Percentiles rank a stretch among this genome's conserved stretches.
Evolutionary conservation across 805 yeast genomes (phyloP).

Genomic region (Kregervanrija fluxuum): DNA sequence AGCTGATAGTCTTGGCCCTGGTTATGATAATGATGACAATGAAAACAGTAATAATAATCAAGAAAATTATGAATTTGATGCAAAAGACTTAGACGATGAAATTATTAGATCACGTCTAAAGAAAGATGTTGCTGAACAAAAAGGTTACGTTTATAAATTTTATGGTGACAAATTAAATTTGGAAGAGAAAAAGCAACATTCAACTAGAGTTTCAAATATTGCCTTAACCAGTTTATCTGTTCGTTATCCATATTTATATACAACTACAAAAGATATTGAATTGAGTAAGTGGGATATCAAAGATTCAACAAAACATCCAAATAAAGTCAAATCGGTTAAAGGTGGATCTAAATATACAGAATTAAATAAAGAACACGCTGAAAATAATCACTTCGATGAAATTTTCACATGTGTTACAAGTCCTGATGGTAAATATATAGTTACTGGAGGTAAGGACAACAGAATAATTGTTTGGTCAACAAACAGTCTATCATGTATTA

Average conservation of each 20-base stretch:
- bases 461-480: slow-evolving; percentile 81
- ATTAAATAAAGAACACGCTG: slow-evolving; percentile 40
- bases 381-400: slow-evolving; percentile 71
- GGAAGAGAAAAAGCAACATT: slow-evolving; percentile 36
- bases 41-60: slow-evolving; percentile 3
- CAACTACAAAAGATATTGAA: slow-evolving; percentile 76
- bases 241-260: slow-evolving; percentile 56
- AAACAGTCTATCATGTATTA: slow-evolving; percentile 66
- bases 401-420: slow-evolving; percentile 75
- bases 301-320: slow-evolving; percentile 50
- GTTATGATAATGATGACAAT: slow-evolving; percentile 1
- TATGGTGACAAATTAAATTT: slow-evolving; percentile 43
- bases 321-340: slow-evolving; percentile 52
- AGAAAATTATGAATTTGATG: slow-evolving; percentile 59
- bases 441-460: slow-evolving; percentile 85
- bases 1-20: too few relatives aligned
- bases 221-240: slow-evolving; percentile 51
- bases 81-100: slow-evolving; percentile 85
- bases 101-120: slow-evolving; percentile 72
- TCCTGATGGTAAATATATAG: slow-evolving; percentile 81
- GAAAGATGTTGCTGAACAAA: slow-evolving; percentile 83
- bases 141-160: slow-evolving; percentile 73
- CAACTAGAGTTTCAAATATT: slow-evolving; percentile 49
- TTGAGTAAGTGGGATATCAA: slow-evolving; percentile 74
- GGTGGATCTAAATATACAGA: slow-evolving; percentile 50